Conservation (phyloP, 768 basidiomycete genomes). For the Pisolithus orientalis region DNA sequence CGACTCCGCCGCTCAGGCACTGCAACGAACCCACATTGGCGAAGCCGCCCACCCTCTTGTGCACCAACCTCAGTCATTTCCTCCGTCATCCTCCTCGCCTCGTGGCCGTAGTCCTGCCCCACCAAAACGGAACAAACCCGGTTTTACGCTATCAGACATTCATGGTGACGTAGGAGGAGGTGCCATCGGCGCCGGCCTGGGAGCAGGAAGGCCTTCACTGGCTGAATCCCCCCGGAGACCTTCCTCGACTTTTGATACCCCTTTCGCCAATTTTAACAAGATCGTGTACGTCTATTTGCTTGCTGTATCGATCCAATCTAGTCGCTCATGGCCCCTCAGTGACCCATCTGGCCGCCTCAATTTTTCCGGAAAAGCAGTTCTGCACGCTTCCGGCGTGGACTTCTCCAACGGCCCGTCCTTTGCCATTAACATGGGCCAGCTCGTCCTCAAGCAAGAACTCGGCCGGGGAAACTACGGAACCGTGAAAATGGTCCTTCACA, state of each 20-base stretch:
- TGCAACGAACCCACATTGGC: slow-evolving; percentile 34
- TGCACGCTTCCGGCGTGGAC: slow-evolving; percentile 83
- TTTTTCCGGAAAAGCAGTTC: slow-evolving; percentile 87
- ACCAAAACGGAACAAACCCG: slow-evolving; percentile 42
- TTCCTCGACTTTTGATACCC: slow-evolving; percentile 51
- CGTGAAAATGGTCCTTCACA: slow-evolving; percentile 92
- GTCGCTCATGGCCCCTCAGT: slow-evolving; percentile 33
- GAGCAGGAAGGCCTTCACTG: slow-evolving; percentile 55
- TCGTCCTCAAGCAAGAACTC: slow-evolving; percentile 87
- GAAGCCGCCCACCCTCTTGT: slow-evolving; percentile 22
- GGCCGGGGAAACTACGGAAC: slow-evolving; percentile 97
- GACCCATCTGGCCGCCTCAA: slow-evolving; percentile 96
- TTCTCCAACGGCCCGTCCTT: slow-evolving; percentile 90
- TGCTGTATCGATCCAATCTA: slow-evolving; percentile 3
- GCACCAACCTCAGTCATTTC: slow-evolving; percentile 31
- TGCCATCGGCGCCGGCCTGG: slow-evolving; percentile 62
- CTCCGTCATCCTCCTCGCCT: slow-evolving; percentile 21
- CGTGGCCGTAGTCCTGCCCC: slow-evolving; percentile 32
- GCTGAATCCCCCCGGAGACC: slow-evolving; percentile 33
- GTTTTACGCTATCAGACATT: slow-evolving; percentile 61
- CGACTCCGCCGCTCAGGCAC: slow-evolving; percentile 36
- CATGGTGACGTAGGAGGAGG: slow-evolving; percentile 44
- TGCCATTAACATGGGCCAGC: slow-evolving; percentile 90
- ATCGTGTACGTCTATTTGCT: slow-evolving; percentile 67
- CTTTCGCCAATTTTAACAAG: slow-evolving; percentile 89